Base-by-base conservation (phyloP, 805 yeast species). In the Cyberlindnera japonica region DNA sequence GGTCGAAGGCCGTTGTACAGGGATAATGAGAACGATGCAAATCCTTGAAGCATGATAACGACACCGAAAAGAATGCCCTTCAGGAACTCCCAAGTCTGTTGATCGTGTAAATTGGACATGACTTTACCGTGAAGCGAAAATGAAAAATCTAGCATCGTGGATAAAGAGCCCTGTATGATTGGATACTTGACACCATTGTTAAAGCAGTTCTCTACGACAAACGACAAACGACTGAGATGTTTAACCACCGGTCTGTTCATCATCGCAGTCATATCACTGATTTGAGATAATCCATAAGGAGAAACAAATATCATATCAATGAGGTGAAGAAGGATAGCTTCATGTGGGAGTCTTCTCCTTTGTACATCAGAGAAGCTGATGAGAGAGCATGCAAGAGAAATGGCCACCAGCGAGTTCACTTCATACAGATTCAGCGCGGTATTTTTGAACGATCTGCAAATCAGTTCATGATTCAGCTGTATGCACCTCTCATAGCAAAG, bases 11-110 rank as follows among this genome's bases (percentile, higher is more conserved):
- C 50, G 32, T 51, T 50, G 34, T 54, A 54, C 22, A 61, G 40
- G 17, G 58, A 45, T 33, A 69, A 49, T 25, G 69, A 64, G 36
- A 69, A 54, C 0, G 75, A 54, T 7, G 69, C 50, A 13, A 72
- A 58, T 4, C 77, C 78, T 48, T 77, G 81, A 43, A 72, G 70
- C 12, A 78, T 65, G 10, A 77, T 60, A 9, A 77, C 64, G 27
- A 72, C 58, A 1, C 77, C 59, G 49, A 78, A 79, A 14, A 77
- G 57, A 9, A 70, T 43, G 20, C 58, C 61, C 43, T 72, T 72
- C 54, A 66, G 45, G 6, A 63, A 52, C 20, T 57, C 51, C 77
- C 74, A 71, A 26, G 57, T 61, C 18, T 33, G 38, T 4, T 41
- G 41, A 20, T 47, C 32, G 13, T 41, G 25, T 3, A 37, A 5